A percentile compares a stretch with the other conserved stretches of the same genome.
These are phyloP conservation scores for Yamadazyma sp. DNA, from an alignment of 1,139 yeast species.

Conservation along the genomic window DNA sequence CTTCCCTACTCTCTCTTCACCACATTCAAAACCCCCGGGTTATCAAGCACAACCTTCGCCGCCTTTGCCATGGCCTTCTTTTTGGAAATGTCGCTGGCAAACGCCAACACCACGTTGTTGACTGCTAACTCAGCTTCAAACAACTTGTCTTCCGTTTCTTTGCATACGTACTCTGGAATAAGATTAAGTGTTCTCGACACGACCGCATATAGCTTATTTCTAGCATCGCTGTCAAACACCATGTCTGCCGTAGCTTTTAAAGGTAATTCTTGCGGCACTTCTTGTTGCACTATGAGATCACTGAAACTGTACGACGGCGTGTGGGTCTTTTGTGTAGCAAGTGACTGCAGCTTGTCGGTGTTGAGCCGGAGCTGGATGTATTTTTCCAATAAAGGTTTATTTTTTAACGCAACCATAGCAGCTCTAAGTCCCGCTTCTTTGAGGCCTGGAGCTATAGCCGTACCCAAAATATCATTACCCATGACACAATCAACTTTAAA, in stretches of 20 bases:
- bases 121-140: conserved; percentile 40
- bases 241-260: conserved; percentile 22
- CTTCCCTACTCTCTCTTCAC: too few species aligned
- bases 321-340: conserved; percentile 17
- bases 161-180: conserved; percentile 41
- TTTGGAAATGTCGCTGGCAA: conserved; percentile 44
- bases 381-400: conserved; percentile 60
- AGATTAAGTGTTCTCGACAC: conserved; percentile 39
- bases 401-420: conserved; percentile 67
- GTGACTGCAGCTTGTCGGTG: conserved; percentile 50
- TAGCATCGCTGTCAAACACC: conserved; percentile 36
- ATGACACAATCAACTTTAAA: conserved; percentile 69
- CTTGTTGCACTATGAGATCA: background rate
- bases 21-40: conserved; percentile 5
- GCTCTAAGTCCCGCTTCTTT: conserved; percentile 73
- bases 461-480: conserved; percentile 55
- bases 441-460: conserved; percentile 57
- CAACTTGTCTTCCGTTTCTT: conserved; percentile 26
- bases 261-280: conserved; percentile 19
- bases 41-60: conserved; percentile 44
- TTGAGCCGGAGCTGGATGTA: conserved; percentile 59
- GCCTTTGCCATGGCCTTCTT: conserved; percentile 47
- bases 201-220: conserved; percentile 43
- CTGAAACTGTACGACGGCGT: background rate
- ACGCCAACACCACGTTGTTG: conserved; percentile 36